Evolutionary conservation across 192 early-diverging fungal species (phyloP).

Genomic region (Coemansia aciculifera): DNA sequence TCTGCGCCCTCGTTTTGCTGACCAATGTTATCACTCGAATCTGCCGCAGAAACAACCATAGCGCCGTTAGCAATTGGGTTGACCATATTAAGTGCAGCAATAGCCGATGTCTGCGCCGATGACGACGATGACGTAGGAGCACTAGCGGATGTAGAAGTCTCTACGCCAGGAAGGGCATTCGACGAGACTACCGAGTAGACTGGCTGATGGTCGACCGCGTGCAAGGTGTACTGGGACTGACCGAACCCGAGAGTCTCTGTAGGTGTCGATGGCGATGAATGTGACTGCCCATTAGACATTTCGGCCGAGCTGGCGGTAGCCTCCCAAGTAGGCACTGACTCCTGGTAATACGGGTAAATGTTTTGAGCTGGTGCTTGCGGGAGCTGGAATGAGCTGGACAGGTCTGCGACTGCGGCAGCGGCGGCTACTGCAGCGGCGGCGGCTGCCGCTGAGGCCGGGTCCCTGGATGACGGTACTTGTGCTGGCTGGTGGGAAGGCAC

Average conservation of each 20-base stretch:
- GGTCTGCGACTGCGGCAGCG: slow-evolving; percentile 32
- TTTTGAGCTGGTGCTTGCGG: slow-evolving; percentile 17
- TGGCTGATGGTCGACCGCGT: slow-evolving; percentile 17
- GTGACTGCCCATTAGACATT: slow-evolving; percentile 28
- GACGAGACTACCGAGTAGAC: slow-evolving; percentile 26
- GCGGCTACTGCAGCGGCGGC: slow-evolving; percentile 26
- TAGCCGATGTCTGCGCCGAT: slow-evolving; percentile 10
- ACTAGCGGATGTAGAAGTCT: background rate
- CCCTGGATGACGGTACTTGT: slow-evolving; percentile 8
- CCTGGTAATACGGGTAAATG: slow-evolving; percentile 47
- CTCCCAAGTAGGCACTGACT: slow-evolving; percentile 25
- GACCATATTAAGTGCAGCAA: slow-evolving; percentile 39
- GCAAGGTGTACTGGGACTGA: slow-evolving; percentile 36
- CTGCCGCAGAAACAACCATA: background rate
- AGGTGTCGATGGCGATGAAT: slow-evolving; percentile 39
- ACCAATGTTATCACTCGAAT: background rate
- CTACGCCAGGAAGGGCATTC: background rate
- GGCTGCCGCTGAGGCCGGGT: slow-evolving; percentile 10
- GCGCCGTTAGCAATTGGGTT: slow-evolving; percentile 22
- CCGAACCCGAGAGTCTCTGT: slow-evolving; percentile 11
- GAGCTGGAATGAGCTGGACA: slow-evolving; percentile 47
- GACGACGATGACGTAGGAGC: background rate
- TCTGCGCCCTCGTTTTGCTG: background rate
- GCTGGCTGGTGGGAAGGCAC: slow-evolving; percentile 39
- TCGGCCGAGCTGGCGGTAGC: slow-evolving; percentile 10